Base-by-base conservation (phyloP, 495 filamentous ascomycete genomes). In the Bacidia gigantensis region DNA sequence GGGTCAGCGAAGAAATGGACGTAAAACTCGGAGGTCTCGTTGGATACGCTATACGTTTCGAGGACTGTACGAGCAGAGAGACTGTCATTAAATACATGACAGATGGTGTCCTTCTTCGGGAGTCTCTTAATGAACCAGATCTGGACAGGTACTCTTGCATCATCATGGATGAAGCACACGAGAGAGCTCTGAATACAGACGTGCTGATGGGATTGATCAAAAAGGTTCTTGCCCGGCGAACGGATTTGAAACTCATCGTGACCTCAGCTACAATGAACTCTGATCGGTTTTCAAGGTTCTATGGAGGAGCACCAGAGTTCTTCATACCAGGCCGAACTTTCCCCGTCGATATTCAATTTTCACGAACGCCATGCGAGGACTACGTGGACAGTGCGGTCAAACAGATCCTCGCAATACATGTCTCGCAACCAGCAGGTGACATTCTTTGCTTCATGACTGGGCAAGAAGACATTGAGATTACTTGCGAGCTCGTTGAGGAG, bases 11-110 rank as follows among this genome's bases (percentile, higher is more conserved):
- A 65, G 93, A 99, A 68, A 99, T 99, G 93, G 88, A 94, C 59
- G 87, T 95, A n/a, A 83, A 83, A 46, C 75, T 99, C 12, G 93
- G 93, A 21, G 81, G 80, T 39, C 69, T 80, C 1, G 93, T 99
- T 26, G 93, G 93, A 44, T 99, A 97, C 69, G 90, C 93, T 1
- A 99, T 99, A 64, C 89, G 93, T 25, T 99, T 99, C 63, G 93
- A 99, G 62, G 93, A 99, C 67, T 96, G 89, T 65, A 99, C 93
- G 2, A 90, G 85, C 66, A 84, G 86, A 56, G 81, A 96, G 51
- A 99, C 93, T 1, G 72, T 81, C 54, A 97, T 99, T 66, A 99
- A 99, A 67, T 99, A 99, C 62, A 96, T 99, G 93, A 99, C 93
- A 1, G 93, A 99, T 61, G 93, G 93, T 67, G 89, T 99, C 5